These are phyloP conservation scores for Alternaria sp. DNA, from an alignment of 2,329 filamentous ascomycete species.

Conservation along the genomic window DNA sequence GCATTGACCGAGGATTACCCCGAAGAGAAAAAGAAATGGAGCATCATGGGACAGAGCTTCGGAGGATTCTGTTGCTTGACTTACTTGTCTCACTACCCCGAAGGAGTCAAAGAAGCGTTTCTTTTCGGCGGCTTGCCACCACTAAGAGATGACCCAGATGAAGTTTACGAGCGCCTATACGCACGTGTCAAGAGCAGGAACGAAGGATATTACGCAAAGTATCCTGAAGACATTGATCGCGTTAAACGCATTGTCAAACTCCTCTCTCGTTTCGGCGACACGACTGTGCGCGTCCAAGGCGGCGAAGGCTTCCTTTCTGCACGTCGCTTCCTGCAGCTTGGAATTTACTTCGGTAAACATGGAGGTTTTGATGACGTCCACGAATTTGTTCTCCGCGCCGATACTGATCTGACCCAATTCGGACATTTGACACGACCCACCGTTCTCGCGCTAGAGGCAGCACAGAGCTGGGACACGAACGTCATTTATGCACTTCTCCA, in stretches of 20 bases:
- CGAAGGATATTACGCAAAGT: conserved; percentile 82
- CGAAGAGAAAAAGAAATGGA: conserved; percentile 78
- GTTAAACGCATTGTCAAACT: conserved; percentile 73
- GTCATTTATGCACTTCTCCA: conserved; percentile 88
- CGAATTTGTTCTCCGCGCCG: conserved; percentile 73
- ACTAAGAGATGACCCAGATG: conserved; percentile 72
- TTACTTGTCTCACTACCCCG: conserved; percentile 81
- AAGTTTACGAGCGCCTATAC: conserved; percentile 78
- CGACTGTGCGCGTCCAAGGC: conserved; percentile 71
- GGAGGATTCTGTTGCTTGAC: conserved; percentile 86
- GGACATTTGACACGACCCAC: conserved; percentile 78
- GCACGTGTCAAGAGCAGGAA: conserved; percentile 75
- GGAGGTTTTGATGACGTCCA: conserved; percentile 52
- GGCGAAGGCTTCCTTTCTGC: conserved; percentile 75
- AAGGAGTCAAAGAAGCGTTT: conserved; percentile 82
- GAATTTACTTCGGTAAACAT: conserved; percentile 79
- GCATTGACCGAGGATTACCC: conserved; percentile 75
- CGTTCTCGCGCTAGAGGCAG: conserved; percentile 72
- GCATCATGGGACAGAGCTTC: conserved; percentile 88
- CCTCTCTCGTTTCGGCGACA: conserved; percentile 64
- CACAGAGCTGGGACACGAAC: conserved; percentile 74
- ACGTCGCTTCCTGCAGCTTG: conserved; percentile 77
- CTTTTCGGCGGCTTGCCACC: conserved; percentile 85
- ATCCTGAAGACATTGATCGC: conserved; percentile 75
- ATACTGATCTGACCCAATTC: conserved; percentile 76